Base-by-base conservation (phyloP, 169 alveolate genomes). In the Eimeria acervulina region DNA sequence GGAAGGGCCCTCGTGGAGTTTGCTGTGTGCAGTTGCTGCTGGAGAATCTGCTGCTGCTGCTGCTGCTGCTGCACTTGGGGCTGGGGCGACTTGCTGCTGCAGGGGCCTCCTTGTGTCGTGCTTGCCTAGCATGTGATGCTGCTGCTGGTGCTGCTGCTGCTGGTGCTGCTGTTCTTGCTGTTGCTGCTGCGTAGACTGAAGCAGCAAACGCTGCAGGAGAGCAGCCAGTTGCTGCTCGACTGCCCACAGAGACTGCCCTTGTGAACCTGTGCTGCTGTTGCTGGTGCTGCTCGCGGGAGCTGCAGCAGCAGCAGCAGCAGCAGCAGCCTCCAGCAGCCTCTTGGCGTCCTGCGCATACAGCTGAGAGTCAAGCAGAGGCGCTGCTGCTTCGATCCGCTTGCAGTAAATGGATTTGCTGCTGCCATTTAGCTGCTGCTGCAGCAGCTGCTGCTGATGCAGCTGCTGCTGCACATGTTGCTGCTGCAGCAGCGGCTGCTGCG, bases 241-340 rank as follows among this genome's bases (percentile, higher is more conserved):
- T 23, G 28, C 88, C 66, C 33, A 36, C 19, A 42, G 21, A 21
- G 88, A 17, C 31, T 42, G 88, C 63, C 19, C 88, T 28, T 4
- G 21, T 10, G 59, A 28, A 17, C 44, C 88, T 17, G 38, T 78
- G 63, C 26, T 40, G 88, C 88, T 40, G 66, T 28, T 23, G 63
- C 63, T 74, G 85, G 55, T 74, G 85, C 7, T 15, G 85, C 13
- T n/a, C 28, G 85, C 85, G 12, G 51, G 55, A 74, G 55, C 85
- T 7, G 85, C 85, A 31, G 85, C 85, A 74, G 85, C 85, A 59
- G 68, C 68, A n/a, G n/a, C n/a, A n/a, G n/a, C n/a, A n/a, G n/a
- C n/a, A 74, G 47, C 85, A 74, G 85, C 51, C 12, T 74, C 55
- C 85, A 36, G 51, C 55, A 74, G 51, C 7, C 47, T 6, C 5